Conservation (phyloP, 1,139 yeast species). For the Hyphopichia pseudoburtonii region DNA sequence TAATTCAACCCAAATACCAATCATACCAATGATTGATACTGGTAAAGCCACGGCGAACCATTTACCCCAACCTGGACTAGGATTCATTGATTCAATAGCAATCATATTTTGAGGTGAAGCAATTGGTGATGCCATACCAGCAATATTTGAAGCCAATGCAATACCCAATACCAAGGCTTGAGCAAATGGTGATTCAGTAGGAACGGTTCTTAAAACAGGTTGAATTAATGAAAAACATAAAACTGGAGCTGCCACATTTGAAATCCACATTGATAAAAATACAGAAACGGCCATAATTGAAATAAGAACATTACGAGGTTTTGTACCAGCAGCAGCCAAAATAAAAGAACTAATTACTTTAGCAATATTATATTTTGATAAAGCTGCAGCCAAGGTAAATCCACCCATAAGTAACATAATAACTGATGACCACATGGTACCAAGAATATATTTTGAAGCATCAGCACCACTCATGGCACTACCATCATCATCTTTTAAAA, state of each 20-base stretch:
- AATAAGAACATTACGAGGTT: constrained; percentile 72
- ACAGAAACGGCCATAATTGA: constrained; percentile 85
- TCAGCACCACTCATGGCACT: constrained; percentile 59
- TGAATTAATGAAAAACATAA: constrained; percentile 86
- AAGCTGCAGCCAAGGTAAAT: constrained; percentile 89
- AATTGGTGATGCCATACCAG: constrained; percentile 96
- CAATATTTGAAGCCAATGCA: constrained; percentile 87
- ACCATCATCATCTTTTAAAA: constrained; percentile 57
- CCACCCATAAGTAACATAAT: constrained; percentile 89
- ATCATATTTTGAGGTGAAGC: constrained; percentile 94
- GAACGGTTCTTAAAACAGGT: constrained; percentile 79
- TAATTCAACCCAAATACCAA: constrained; percentile 71
- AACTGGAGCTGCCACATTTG: constrained; percentile 96
- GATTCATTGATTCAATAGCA: constrained; percentile 83
- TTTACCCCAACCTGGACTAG: constrained; percentile 90
- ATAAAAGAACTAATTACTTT: constrained; percentile 80
- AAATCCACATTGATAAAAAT: constrained; percentile 91
- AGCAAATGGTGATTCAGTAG: constrained; percentile 74
- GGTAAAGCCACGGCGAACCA: constrained; percentile 92
- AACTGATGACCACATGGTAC: constrained; percentile 94
- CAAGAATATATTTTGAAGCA: constrained; percentile 74
- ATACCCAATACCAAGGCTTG: constrained; percentile 85
- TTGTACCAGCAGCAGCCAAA: constrained; percentile 79
- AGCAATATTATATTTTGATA: constrained; percentile 87
- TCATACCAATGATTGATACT: constrained; percentile 59